Evolutionary conservation across 2,329 filamentous ascomycete species (phyloP).

Genomic region (Aspergillus luchuensis): DNA sequence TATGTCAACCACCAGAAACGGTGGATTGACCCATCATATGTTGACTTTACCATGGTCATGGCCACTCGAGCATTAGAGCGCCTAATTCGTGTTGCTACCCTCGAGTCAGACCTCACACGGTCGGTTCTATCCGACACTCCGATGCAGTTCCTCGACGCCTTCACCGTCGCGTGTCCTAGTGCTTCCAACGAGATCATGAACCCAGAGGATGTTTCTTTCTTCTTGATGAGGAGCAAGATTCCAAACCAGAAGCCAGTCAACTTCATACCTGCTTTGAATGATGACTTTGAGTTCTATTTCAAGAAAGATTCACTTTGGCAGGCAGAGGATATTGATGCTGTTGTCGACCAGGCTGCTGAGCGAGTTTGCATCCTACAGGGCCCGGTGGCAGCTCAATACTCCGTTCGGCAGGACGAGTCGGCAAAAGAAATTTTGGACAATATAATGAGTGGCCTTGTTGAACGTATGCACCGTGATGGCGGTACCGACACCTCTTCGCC

Average conservation of each 20-base stretch:
- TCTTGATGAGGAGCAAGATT: slow-evolving; percentile 82
- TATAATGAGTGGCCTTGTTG: slow-evolving; percentile 81
- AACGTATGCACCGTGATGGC: slow-evolving; percentile 70
- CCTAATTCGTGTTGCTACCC: slow-evolving; percentile 56
- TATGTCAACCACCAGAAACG: slow-evolving; percentile 82
- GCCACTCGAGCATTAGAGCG: slow-evolving; percentile 92
- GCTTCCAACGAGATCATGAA: slow-evolving; percentile 86
- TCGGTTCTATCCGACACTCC: slow-evolving; percentile 8
- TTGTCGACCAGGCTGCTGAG: slow-evolving; percentile 89
- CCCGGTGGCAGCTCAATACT: slow-evolving; percentile 85
- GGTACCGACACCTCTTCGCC: slow-evolving; percentile 58
- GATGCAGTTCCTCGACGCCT: slow-evolving; percentile 9
- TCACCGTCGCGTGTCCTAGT: slow-evolving; percentile 64
- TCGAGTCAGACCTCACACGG: slow-evolving; percentile 62
- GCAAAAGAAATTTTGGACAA: slow-evolving; percentile 89
- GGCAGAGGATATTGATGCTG: slow-evolving; percentile 90
- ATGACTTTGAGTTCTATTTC: slow-evolving; percentile 97
- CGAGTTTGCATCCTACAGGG: slow-evolving; percentile 93
- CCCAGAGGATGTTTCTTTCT: slow-evolving; percentile 93
- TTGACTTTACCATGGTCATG: slow-evolving; percentile 81
- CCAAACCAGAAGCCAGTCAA: slow-evolving; percentile 90
- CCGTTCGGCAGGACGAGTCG: slow-evolving; percentile 81
- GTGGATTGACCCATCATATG: slow-evolving; percentile 83
- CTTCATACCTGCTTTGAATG: slow-evolving; percentile 86
- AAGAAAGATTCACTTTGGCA: slow-evolving; percentile 99